phyloP scores from a whole-genome alignment of 176 grass and related monocot genomes.

The Aegilops sharonensis region DNA sequence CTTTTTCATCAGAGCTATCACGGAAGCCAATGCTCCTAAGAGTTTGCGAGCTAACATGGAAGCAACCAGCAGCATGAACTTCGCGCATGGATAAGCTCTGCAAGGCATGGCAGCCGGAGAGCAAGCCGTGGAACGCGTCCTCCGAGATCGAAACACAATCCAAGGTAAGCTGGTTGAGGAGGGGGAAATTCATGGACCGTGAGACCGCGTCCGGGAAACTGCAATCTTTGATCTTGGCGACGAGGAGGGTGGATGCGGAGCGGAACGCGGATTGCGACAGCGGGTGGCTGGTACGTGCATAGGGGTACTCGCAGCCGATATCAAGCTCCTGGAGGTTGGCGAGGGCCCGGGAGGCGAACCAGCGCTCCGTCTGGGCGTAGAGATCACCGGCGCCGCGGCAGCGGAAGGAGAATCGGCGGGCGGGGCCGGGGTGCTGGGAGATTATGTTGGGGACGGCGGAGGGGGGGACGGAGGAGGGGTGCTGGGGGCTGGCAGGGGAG shows the following conservation, averaged over 20 bases:
- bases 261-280: neutral
- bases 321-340: neutral
- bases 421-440: neutral
- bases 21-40: no score
- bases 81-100: no score
- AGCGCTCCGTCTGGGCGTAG: neutral
- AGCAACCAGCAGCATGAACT: no score
- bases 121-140: no score
- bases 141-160: no score
- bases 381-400: neutral
- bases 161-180: neutral
- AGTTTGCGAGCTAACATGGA: no score
- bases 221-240: neutral
- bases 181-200: neutral
- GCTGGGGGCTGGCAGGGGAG: accelerated
- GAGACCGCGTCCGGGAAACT: neutral
- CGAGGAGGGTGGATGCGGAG: neutral
- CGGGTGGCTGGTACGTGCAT: no score
- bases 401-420: neutral
- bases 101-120: no score
- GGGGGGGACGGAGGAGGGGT: neutral
- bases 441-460: neutral
- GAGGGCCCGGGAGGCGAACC: neutral
- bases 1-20: no score
- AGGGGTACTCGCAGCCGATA: neutral